These are phyloP conservation scores for Sporothrix pallida DNA, from an alignment of 2,329 filamentous ascomycete species.

Conservation along the genomic window DNA sequence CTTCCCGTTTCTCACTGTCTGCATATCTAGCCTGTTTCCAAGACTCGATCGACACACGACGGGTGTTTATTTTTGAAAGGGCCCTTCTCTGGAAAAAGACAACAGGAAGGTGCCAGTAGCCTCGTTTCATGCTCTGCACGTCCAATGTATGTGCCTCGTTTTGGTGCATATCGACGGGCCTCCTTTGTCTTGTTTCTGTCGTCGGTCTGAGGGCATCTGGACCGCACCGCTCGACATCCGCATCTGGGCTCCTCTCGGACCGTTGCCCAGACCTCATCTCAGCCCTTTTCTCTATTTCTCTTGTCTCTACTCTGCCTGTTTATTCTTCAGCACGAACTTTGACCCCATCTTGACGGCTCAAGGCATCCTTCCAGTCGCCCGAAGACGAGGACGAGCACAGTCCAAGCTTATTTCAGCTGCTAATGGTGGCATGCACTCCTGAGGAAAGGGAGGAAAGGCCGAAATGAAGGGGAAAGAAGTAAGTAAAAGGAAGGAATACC, in stretches of 20 bases:
- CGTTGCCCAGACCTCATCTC: neutral
- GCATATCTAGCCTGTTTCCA: constrained; percentile 25
- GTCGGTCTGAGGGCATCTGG: constrained; percentile 10
- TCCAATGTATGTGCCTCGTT: neutral
- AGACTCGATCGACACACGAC: neutral
- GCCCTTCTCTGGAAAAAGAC: neutral
- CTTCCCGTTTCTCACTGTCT: constrained; percentile 4
- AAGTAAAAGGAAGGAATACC: constrained; percentile 10
- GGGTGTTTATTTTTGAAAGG: constrained; percentile 11
- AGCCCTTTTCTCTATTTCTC: constrained; percentile 2
- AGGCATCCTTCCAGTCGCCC: neutral
- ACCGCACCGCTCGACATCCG: constrained; percentile 6
- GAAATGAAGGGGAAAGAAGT: constrained; percentile 24
- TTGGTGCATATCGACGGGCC: constrained; percentile 19
- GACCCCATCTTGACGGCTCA: neutral
- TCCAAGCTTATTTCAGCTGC: constrained; percentile 7
- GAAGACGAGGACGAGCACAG: constrained; percentile 1
- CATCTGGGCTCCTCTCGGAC: neutral
- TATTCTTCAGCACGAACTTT: constrained; percentile 6
- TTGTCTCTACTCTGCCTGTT: neutral
- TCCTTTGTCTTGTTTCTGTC: constrained; percentile 19
- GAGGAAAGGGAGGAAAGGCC: neutral
- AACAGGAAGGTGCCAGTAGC: neutral
- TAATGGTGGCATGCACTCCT: neutral
- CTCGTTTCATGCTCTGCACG: constrained; percentile 22